Evolutionary conservation across 1,284 basidiomycete species (phyloP).

Genomic region (Anthracocystis walkeri): DNA sequence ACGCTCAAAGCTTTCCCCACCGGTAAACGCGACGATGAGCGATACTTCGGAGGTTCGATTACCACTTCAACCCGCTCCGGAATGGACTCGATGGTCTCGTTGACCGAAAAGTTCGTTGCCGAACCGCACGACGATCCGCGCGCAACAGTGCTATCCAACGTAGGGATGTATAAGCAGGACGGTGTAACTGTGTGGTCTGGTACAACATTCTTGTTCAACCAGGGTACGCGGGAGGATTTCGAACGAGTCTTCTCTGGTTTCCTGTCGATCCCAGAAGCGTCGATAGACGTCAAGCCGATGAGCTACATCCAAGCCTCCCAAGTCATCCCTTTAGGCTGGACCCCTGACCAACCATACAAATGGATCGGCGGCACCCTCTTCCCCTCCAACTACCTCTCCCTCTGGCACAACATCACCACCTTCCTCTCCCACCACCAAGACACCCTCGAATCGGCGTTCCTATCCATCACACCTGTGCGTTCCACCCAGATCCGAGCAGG

Average conservation of each 20-base stretch:
- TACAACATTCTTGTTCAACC: constrained; percentile 27
- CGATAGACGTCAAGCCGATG: constrained; percentile 16
- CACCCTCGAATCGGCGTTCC: constrained; percentile 18
- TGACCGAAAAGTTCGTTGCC: constrained; percentile 29
- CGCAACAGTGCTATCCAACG: constrained; percentile 30
- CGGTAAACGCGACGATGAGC: constrained; percentile 21
- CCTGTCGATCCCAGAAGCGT: constrained; percentile 21
- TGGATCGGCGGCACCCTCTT: constrained; percentile 37
- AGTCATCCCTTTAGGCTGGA: constrained; percentile 29
- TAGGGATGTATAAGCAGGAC: constrained; percentile 25
- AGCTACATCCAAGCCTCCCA: constrained; percentile 23
- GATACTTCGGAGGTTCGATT: constrained; percentile 38
- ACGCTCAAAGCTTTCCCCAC: constrained; percentile 20
- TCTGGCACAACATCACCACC: constrained; percentile 13
- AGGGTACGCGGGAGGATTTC: constrained; percentile 21
- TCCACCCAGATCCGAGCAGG: constrained; percentile 30
- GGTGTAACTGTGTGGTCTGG: constrained; percentile 16
- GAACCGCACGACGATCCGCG: constrained; percentile 34
- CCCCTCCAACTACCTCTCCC: constrained; percentile 11
- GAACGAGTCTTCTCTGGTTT: constrained; percentile 14
- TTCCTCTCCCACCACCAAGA: constrained; percentile 16
- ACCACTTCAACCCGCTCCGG: constrained; percentile 8
- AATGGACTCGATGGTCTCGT: constrained; percentile 16
- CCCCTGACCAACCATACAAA: constrained; percentile 24
- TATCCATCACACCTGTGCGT: constrained; percentile 36